Evolutionary conservation across 2,329 filamentous ascomycete genomes (phyloP).

Genomic region (Cercospora zeina): DNA sequence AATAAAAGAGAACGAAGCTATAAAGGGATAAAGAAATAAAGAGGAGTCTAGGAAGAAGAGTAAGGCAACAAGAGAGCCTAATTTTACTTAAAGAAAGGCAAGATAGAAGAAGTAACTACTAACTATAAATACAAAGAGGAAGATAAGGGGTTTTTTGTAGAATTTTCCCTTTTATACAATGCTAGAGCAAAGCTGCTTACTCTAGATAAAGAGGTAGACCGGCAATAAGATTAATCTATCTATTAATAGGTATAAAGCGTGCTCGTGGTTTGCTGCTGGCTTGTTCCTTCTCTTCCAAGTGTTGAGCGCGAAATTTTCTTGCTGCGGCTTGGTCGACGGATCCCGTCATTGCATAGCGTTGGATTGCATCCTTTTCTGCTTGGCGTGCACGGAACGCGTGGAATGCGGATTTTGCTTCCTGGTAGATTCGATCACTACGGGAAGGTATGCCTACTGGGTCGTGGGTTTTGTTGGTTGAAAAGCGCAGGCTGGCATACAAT

Average conservation of each 20-base stretch:
- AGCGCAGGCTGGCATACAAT: not conserved
- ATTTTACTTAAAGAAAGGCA: too few relatives aligned
- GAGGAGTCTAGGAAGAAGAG: too few relatives aligned
- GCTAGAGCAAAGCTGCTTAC: too few relatives aligned
- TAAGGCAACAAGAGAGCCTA: too few relatives aligned
- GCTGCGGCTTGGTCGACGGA: not conserved
- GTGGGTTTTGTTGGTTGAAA: not conserved
- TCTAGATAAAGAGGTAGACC: too few relatives aligned
- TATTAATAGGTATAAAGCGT: not conserved
- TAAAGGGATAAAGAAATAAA: too few relatives aligned
- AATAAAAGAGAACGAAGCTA: too few relatives aligned
- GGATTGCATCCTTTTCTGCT: not conserved
- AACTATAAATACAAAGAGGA: too few relatives aligned
- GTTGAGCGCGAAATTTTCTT: not conserved
- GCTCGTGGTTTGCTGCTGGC: not conserved
- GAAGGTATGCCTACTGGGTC: not conserved
- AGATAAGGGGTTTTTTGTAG: too few relatives aligned
- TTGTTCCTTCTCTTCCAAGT: not conserved
- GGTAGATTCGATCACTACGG: not conserved
- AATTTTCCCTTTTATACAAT: too few relatives aligned
- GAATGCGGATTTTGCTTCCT: not conserved
- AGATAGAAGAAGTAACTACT: too few relatives aligned
- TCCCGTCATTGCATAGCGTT: not conserved
- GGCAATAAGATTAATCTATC: too few relatives aligned
- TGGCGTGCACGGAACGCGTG: not conserved